Evolutionary conservation across 805 yeast species (phyloP), one percentile per base, ranked within the genome.

Genomic region (Blastobotrys terrestris): DNA sequence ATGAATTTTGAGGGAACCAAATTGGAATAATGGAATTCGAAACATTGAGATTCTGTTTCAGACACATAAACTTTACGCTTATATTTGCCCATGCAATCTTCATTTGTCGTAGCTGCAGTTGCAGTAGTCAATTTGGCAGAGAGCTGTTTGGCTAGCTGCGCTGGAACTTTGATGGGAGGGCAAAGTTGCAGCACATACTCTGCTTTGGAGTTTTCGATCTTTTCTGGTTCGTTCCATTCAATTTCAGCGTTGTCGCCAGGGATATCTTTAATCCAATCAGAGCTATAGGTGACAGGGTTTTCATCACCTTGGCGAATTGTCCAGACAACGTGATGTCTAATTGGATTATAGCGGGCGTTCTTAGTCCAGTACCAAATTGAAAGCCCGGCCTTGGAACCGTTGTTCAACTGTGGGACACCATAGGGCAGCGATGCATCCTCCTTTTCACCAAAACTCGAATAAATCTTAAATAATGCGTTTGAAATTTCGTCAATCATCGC

Each of bases 131-230:
- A n/a, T n/a, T n/a, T n/a, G n/a, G n/a, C n/a, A n/a, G n/a, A n/a
- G n/a, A n/a, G n/a, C n/a, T n/a, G n/a, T n/a, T 21, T 42, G 4
- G 63, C 63, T 26, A 53, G n/a, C 2, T 47, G 43, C 2, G 46
- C 53, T 39, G 66, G 59, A 13, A 67, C 43, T 2, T 55, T 18
- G 1, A 71, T 65, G 0, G 74, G 72, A 6, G 74, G 74, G 39
- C 60, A 66, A 4, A 71, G 63, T 15, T 56, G 46, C 8, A 70
- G 54, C 1, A 63, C 67, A 19, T 67, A 60, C 50, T 67, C 67
- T 0, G 72, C 67, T 0, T 63, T 50, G 3, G 63, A 56, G 39
- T 66, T 69, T 18, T 50, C 46, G 48, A 55, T 16, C 31, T 53
- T 46, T 31, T 49, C 53, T 1, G 56, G 49, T 20, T 51, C 54